Evolutionary conservation across 371 early-diverging fungal genomes (phyloP), one percentile per base, ranked within the genome.

Genomic region (Haplosporangium sp.): DNA sequence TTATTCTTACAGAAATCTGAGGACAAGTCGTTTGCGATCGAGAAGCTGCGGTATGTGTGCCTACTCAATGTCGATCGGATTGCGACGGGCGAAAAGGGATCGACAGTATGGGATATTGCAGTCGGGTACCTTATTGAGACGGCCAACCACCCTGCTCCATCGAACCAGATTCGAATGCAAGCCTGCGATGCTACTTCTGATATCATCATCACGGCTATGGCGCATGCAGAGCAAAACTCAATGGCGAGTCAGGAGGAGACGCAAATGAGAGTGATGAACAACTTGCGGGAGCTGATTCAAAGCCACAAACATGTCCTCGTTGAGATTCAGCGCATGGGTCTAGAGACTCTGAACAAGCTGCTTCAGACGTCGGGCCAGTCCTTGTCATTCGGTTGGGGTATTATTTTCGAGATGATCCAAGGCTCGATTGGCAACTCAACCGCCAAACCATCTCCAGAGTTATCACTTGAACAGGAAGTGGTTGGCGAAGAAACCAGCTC

Each of bases 321-420:
- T 2, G 96, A 94, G 46, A 94, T 96, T 2, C 94, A 95, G 62
- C 92, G 91, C 59, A 89, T 89, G 81, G 93, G 92, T 0, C 76
- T 98, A 36, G 97, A 97, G 67, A 96, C 95, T 0, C 84, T 98
- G 55, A 90, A 95, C 80, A 95, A 93, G 67, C 73, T 98, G 6
- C 82, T 98, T 40, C 96, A 98, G 75, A 93, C 92, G 1, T 92
- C 94, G 40, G 98, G 99, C 0, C 97, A 96, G 65, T 92, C 95
- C 20, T 84, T 98, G 51, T 87, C 90, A 1, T 84, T 85, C 55
- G 95, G 96, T 3, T 98, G 98, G 98, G 84, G 84, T 2, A 81
- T 95, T n/a, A 89, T 97, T 10, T 94, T 98, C 81, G 95, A 95
- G 55, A 93, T 97, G 76, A 76, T 98, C 12, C 85, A 89, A 29